phyloP scores from a whole-genome alignment of 352 stramenopile genomes.

The Phytophthora quininea region DNA sequence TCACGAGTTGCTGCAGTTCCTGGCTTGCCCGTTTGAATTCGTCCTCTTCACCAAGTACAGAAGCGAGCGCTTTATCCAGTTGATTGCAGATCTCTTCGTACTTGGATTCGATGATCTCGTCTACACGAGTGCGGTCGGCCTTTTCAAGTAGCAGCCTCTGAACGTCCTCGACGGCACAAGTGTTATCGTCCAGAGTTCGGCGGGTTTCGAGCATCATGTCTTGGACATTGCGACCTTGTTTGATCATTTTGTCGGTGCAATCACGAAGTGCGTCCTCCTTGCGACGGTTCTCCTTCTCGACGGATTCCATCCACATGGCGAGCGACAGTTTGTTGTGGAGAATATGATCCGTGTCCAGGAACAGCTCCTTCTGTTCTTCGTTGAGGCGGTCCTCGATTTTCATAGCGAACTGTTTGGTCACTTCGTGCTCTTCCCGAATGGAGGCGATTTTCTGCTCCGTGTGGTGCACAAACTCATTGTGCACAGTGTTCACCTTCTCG shows the following conservation, averaged over 20 bases:
- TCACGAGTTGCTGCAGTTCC: conserved; percentile 84
- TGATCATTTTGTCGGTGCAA: conserved; percentile 82
- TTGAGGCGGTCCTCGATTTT: conserved; percentile 87
- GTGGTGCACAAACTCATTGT: conserved; percentile 60
- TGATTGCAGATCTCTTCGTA: conserved; percentile 94
- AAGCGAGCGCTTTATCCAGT: conserved; percentile 86
- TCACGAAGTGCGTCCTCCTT: conserved; percentile 84
- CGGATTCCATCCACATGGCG: conserved; percentile 80
- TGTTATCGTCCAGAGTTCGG: conserved; percentile 85
- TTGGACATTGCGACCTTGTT: conserved; percentile 81
- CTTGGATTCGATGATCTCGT: conserved; percentile 90
- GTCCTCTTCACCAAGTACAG: conserved; percentile 87
- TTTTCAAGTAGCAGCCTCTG: conserved; percentile 81
- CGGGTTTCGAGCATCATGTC: conserved; percentile 88
- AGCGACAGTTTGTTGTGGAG: conserved; percentile 79
- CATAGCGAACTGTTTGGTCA: conserved; percentile 84
- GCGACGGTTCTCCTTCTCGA: conserved; percentile 68
- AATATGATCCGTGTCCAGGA: conserved; percentile 82
- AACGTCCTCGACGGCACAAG: conserved; percentile 83
- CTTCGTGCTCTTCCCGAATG: conserved; percentile 69
- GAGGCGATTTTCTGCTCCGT: conserved; percentile 53
- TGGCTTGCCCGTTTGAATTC: conserved; percentile 88
- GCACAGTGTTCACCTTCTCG: conserved; percentile 43
- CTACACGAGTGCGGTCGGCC: conserved; percentile 79
- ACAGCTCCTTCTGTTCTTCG: conserved; percentile 81